A percentile compares a stretch with the other conserved stretches of the same genome.
phyloP scores from a whole-genome alignment of 2,329 filamentous ascomycete species.

The Ophiostoma perfectum region DNA sequence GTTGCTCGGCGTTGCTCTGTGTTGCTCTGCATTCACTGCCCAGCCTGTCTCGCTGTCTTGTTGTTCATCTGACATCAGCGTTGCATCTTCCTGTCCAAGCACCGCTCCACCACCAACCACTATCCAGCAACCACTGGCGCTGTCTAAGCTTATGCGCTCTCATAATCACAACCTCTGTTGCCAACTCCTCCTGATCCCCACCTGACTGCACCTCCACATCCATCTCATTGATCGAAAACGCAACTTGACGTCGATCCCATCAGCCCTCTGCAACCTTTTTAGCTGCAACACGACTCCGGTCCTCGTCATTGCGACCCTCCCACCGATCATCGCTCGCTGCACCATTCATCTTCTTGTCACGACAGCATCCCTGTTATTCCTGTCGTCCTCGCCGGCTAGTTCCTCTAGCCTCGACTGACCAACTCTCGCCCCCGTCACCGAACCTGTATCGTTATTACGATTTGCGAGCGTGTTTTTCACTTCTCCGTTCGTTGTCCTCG shows the following conservation, averaged over 20 bases:
- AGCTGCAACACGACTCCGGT: conserved; percentile 9
- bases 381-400: neutral
- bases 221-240: neutral
- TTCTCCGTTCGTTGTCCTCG: neutral
- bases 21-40: too few relatives aligned
- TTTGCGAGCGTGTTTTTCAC: neutral
- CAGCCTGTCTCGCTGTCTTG: too few relatives aligned
- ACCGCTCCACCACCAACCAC: neutral
- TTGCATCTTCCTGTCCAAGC: neutral
- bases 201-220: conserved; percentile 15
- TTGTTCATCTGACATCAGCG: conserved; percentile 17
- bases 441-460: neutral
- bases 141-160: too few relatives aligned
- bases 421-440: neutral
- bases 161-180: neutral
- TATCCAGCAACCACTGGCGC: neutral
- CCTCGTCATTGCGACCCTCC: conserved; percentile 5
- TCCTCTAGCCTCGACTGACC: neutral
- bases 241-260: conserved; percentile 13
- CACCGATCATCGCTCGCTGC: conserved; percentile 7
- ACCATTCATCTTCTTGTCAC: neutral
- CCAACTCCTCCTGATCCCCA: conserved; percentile 17
- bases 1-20: too few relatives aligned
- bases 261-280: neutral
- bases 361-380: neutral